Evolutionary conservation across 495 filamentous ascomycete species (phyloP).

Genomic region (Daldinia grandis): DNA sequence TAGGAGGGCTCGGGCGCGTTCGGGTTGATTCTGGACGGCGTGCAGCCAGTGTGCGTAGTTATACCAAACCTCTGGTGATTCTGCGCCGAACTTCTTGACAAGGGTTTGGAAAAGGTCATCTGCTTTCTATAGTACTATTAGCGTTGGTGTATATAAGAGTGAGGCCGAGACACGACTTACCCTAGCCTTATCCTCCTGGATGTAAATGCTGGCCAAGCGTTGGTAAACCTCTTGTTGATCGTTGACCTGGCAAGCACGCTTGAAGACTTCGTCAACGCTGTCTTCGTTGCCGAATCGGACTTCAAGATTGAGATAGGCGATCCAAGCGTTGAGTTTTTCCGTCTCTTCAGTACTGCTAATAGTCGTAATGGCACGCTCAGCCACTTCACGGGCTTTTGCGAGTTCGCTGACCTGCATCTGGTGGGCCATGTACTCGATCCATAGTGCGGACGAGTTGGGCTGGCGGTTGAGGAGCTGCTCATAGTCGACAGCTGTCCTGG

Average conservation of each 20-base stretch:
- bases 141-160: slow-evolving; percentile 3
- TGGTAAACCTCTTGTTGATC: slow-evolving; percentile 91
- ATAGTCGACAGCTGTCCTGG: slow-evolving; percentile 87
- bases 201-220: slow-evolving; percentile 89
- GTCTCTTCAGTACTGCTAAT: slow-evolving; percentile 87
- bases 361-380: slow-evolving; percentile 85
- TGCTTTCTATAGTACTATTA: slow-evolving; percentile 71
- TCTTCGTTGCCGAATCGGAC: slow-evolving; percentile 89
- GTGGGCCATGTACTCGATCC: slow-evolving; percentile 97
- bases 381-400: slow-evolving; percentile 83
- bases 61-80: slow-evolving; percentile 80
- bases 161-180: slow-evolving; percentile 53
- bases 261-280: slow-evolving; percentile 85
- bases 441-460: slow-evolving; percentile 86
- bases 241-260: slow-evolving; percentile 91
- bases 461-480: slow-evolving; percentile 92
- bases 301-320: slow-evolving; percentile 92
- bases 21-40: slow-evolving; percentile 69
- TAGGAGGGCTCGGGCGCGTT: slow-evolving; percentile 80
- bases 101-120: slow-evolving; percentile 86
- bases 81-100: slow-evolving; percentile 85
- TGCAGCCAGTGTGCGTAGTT: slow-evolving; percentile 96
- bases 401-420: slow-evolving; percentile 91
- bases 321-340: slow-evolving; percentile 95
- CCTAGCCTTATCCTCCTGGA: slow-evolving; percentile 82